phyloP scores from a whole-genome alignment of 176 grass and related monocot genomes.

The Oryza rufipogon region DNA sequence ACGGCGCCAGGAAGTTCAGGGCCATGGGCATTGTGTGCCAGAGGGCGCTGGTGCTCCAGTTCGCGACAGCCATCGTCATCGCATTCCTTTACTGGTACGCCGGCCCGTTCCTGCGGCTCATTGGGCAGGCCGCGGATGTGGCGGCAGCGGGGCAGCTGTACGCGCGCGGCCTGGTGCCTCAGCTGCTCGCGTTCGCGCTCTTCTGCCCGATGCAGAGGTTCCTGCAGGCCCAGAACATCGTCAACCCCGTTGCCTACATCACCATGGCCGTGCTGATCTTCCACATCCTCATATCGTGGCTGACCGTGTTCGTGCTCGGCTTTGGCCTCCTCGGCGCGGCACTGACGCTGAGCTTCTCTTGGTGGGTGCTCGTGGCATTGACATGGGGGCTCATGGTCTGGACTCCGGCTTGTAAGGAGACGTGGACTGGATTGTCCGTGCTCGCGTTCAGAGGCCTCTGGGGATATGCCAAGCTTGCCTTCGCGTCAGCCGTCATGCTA shows the following conservation, averaged over 20 bases:
- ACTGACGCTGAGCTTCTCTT: conserved; percentile 59
- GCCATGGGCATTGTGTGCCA: conserved; percentile 69
- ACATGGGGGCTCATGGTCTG: conserved; percentile 63
- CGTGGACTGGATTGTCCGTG: conserved; percentile 57
- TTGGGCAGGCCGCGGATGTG: conserved; percentile 53
- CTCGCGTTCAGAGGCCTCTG: conserved; percentile 62
- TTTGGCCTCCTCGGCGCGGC: conserved; percentile 55
- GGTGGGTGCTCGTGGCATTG: conserved; percentile 62
- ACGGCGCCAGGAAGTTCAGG: conserved; percentile 65
- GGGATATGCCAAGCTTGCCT: conserved; percentile 68
- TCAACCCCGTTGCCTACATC: conserved; percentile 62
- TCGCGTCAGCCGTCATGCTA: conserved; percentile 70
- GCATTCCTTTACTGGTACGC: conserved; percentile 76
- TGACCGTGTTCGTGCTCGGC: conserved; percentile 52
- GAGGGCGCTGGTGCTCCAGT: conserved; percentile 68
- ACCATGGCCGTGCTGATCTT: conserved; percentile 50
- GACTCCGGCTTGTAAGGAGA: conserved; percentile 62
- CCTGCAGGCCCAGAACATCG: conserved; percentile 74
- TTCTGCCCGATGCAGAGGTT: conserved; percentile 88
- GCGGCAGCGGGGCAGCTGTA: conserved; percentile 60
- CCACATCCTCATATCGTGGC: conserved; percentile 63
- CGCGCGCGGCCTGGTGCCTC: conserved; percentile 54
- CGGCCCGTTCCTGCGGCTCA: conserved; percentile 52
- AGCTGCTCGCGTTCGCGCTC: conserved; percentile 69
- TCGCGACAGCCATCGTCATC: conserved; percentile 43